Evolutionary conservation across 768 basidiomycete species (phyloP), one percentile per base, ranked within the genome.

Genomic region (Cyathus striatus): DNA sequence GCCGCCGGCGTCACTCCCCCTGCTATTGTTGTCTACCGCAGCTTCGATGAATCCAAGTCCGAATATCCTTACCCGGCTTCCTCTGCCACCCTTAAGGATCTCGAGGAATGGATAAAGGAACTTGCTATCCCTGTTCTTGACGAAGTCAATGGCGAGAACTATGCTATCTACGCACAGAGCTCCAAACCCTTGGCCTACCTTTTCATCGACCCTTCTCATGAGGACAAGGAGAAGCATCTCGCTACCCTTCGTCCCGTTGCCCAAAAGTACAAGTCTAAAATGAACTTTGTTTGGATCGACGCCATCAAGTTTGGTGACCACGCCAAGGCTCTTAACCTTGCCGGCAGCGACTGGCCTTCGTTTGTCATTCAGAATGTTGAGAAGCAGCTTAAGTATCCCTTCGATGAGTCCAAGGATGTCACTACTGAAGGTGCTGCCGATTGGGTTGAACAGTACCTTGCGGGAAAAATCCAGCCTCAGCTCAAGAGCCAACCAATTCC

Each of bases 271-370:
- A 91, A 89, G 67, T 76, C 81, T 54, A 83, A 90, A 67, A 57
- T 98, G 60, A 96, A 96, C 82, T 96, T 97, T 62, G 95, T 98
- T 48, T 95, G 85, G 83, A 98, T 99, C 54, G 96, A 99, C 62
- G 93, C 91, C 18, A 68, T 86, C 68, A 92, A 93, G 63, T 99
- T 93, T 54, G 81, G 79, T 54, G 95, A 98, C 56, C 96, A 99
- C 69, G 96, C 86, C 52, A 93, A 91, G 65, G 88, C 90, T 1
- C 78, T 99, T 45, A 95, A 94, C 75, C 76, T 99, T 43, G 59
- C 62, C 21, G 89, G 91, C 56, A 64, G 81, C 53, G 85, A 86
- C 54, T 97, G 92, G 93, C 96, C 96, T 9, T 74, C 83, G 30
- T 94, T 99, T 58, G 94, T 97, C 56, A 69, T 99, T 50, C 96